Evolutionary conservation across 352 stramenopile genomes (phyloP).

Genomic region (Pythium rhizo-oryzae): DNA sequence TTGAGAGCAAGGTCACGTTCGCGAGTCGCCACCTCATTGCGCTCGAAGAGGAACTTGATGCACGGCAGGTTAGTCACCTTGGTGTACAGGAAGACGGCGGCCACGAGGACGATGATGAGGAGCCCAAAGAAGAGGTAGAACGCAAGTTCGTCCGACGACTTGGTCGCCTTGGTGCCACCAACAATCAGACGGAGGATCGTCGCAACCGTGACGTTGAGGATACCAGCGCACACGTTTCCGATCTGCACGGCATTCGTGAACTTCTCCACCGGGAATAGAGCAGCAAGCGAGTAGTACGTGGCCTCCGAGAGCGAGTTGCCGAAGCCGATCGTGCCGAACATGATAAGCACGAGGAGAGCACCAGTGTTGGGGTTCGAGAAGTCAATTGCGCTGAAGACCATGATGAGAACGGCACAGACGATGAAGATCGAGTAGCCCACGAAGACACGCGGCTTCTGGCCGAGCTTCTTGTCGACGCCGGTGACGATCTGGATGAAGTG

Average conservation of each 20-base stretch:
- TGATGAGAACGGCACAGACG: constrained; percentile 56
- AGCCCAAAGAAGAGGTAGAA: constrained; percentile 75
- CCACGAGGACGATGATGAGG: constrained; percentile 50
- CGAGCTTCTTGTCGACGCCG: constrained; percentile 59
- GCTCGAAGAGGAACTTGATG: constrained; percentile 59
- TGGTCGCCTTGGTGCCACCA: constrained; percentile 43
- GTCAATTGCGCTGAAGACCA: constrained; percentile 61
- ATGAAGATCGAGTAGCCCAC: constrained; percentile 61
- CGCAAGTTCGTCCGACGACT: constrained; percentile 32
- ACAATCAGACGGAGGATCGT: constrained; percentile 59
- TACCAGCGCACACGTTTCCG: constrained; percentile 50
- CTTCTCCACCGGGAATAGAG: constrained; percentile 65
- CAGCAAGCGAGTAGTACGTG: constrained; percentile 62
- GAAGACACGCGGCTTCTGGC: constrained; percentile 43
- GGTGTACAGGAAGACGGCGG: constrained; percentile 50
- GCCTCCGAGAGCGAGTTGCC: constrained; percentile 61
- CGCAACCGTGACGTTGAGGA: constrained; percentile 56
- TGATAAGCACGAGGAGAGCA: constrained; percentile 54
- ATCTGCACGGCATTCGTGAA: constrained; percentile 74
- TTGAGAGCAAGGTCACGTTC: constrained; percentile 39
- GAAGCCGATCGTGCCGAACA: constrained; percentile 54
- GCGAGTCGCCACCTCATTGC: constrained; percentile 39
- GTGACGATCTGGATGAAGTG: constrained; percentile 59
- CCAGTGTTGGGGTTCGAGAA: constrained; percentile 54
- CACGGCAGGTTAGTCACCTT: constrained; percentile 36